phyloP scores from a whole-genome alignment of 441 rosid species.

The Aleurites moluccanus region DNA sequence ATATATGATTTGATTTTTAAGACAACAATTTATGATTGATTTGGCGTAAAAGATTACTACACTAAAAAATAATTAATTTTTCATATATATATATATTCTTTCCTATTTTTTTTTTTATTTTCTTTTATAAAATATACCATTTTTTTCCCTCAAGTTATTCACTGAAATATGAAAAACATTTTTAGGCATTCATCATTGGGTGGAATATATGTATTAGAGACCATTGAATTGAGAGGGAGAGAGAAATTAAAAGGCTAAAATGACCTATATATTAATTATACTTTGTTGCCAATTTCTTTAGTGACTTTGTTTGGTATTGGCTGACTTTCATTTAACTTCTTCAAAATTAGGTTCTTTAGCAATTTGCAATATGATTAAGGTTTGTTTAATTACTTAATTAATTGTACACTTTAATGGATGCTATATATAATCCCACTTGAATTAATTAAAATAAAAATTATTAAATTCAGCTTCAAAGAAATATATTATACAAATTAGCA shows the following conservation, averaged over 20 bases:
- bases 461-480: not conserved
- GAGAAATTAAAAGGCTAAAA: not conserved
- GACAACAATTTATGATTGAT: too few species aligned
- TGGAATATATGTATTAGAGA: slow-evolving; percentile 11
- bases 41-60: too few species aligned
- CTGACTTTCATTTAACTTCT: slow-evolving; percentile 11
- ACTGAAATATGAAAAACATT: slow-evolving; percentile 4
- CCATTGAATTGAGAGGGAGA: slow-evolving; percentile 15
- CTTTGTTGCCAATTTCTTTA: not conserved
- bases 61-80: too few species aligned
- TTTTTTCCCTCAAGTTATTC: not conserved
- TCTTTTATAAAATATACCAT: too few species aligned
- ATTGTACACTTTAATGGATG: not conserved
- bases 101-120: too few species aligned
- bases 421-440: not conserved
- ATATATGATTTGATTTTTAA: too few species aligned
- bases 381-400: not conserved
- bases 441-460: not conserved
- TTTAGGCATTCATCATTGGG: slow-evolving; percentile 19
- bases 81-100: too few species aligned
- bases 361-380: not conserved
- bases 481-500: too few species aligned
- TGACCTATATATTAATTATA: too few species aligned
- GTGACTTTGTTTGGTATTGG: slow-evolving; percentile 1
- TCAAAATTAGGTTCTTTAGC: not conserved